These are phyloP conservation scores for Sphagnum magellanicum DNA, from an alignment of 228 moss, liverwort and hornwort genomes.

Conservation along the genomic window DNA sequence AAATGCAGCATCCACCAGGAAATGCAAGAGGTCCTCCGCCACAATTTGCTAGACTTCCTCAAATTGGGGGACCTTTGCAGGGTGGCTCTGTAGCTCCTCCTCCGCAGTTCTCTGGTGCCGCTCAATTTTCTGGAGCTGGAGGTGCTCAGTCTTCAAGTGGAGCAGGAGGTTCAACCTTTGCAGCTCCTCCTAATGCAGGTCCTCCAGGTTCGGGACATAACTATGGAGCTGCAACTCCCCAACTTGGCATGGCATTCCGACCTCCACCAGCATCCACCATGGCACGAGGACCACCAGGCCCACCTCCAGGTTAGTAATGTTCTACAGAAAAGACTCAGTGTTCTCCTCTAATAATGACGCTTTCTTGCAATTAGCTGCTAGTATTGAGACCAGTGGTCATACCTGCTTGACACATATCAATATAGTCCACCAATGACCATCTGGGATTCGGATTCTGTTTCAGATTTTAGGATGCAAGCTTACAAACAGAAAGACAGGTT, in stretches of 20 bases:
- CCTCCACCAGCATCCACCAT: conserved; percentile 17
- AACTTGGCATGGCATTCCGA: conserved; percentile 19
- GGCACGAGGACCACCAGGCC: conserved; percentile 11
- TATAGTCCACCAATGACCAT: no score
- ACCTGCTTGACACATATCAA: neutral
- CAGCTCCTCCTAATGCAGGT: conserved; percentile 39
- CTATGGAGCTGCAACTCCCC: conserved; percentile 35
- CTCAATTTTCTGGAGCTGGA: conserved; percentile 2
- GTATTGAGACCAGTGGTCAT: neutral
- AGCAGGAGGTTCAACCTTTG: conserved; percentile 21
- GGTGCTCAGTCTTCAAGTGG: conserved; percentile 28
- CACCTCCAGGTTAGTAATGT: conserved; percentile 10
- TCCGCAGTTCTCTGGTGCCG: conserved; percentile 7
- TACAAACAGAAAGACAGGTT: no score
- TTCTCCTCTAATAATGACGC: conserved; percentile 1
- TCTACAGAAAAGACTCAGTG: conserved; percentile 5
- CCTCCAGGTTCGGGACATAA: conserved; percentile 38
- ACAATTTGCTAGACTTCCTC: conserved; percentile 24
- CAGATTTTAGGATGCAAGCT: no score
- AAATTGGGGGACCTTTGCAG: conserved; percentile 17
- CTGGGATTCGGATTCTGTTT: no score
- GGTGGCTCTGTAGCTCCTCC: conserved; percentile 27
- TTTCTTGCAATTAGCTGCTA: conserved; percentile 13
- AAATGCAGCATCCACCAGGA: conserved; percentile 23
- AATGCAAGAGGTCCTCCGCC: conserved; percentile 24